These are phyloP conservation scores for Ascochyta koolunga DNA, from an alignment of 2,329 filamentous ascomycete genomes.

Conservation along the genomic window DNA sequence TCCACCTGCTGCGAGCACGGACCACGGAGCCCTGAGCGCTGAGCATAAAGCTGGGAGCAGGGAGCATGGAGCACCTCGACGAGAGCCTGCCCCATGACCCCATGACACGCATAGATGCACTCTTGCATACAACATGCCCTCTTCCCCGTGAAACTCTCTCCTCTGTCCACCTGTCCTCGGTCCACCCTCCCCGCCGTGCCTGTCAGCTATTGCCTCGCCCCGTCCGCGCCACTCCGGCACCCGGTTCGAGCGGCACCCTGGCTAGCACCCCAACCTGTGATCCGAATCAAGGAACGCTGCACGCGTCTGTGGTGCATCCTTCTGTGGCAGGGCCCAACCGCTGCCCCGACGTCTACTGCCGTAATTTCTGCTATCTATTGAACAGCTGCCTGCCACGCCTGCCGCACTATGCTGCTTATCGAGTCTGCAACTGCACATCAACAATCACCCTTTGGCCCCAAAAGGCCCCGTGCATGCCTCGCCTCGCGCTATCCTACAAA, in stretches of 20 bases:
- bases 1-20: too few species aligned
- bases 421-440: not conserved
- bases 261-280: not conserved
- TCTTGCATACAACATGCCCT: too few species aligned
- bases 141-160: too few species aligned
- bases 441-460: not conserved
- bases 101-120: not conserved
- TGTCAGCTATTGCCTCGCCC: constrained; percentile 1
- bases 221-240: constrained; percentile 3
- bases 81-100: too few species aligned
- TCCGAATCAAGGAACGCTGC: constrained; percentile 3
- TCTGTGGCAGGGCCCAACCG: constrained; percentile 8
- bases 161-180: too few species aligned
- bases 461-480: not conserved
- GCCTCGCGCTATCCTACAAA: not conserved
- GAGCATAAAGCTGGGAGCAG: too few species aligned
- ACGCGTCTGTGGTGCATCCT: not conserved
- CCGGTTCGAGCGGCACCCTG: constrained; percentile 11
- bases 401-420: not conserved
- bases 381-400: constrained; percentile 7
- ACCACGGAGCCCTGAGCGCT: too few species aligned
- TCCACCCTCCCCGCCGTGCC: not conserved
- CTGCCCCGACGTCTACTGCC: constrained; percentile 1
- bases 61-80: too few species aligned
- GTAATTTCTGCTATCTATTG: constrained; percentile 13